Base-by-base conservation (phyloP, 164 flowering plant genomes). In the Akebia trifoliata region DNA sequence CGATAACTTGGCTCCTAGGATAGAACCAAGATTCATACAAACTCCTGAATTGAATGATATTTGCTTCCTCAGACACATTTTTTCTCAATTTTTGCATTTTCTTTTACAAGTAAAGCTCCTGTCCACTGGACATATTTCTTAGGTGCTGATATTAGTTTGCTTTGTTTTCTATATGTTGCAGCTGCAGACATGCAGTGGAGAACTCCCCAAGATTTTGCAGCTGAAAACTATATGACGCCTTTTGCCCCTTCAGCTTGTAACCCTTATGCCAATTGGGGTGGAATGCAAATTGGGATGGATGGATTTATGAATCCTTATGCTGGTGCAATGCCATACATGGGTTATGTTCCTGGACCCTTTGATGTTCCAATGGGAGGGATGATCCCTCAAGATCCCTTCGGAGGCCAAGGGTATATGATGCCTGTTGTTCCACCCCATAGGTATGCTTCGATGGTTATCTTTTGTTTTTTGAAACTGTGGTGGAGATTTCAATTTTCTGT, bases 231-330 rank as follows among this genome's bases (percentile, higher is more conserved):
- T 57, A 76, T 79, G 85, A 83, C 83, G 95, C 83, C 87, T 48
- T 34, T 74, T 57, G 81, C 76, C 2, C 87, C 89, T 50, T 30
- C 78, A 54, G 54, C 74, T 7, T 87, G 68, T 67, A 80, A 86
- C 65, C 87, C 94, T 22, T 84, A 76, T n/a, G n/a, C n/a, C n/a
- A n/a, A n/a, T 52, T 84, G 86, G 90, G 66, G 55, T 29, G 88
- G 90, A 29, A 72, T 87, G 76, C 94, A 76, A 43, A 79, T 84
- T 67, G 87, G 86, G 51, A 75, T 85, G 81, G 86, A 85, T 57
- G 83, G 75, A 25, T 83, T 59, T 63, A 65, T 70, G 75, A 73
- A 76, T 29, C 83, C 82, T 50, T 82, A 64, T 79, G 67, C 64
- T 59, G 79, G 71, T 57, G 64, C 73, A 15, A 77, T 86, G 83